Percentiles rank a stretch among this genome's conserved stretches.
These are phyloP conservation scores for Cercis canadensis DNA, from an alignment of 306 rosid genomes.

Conservation along the genomic window DNA sequence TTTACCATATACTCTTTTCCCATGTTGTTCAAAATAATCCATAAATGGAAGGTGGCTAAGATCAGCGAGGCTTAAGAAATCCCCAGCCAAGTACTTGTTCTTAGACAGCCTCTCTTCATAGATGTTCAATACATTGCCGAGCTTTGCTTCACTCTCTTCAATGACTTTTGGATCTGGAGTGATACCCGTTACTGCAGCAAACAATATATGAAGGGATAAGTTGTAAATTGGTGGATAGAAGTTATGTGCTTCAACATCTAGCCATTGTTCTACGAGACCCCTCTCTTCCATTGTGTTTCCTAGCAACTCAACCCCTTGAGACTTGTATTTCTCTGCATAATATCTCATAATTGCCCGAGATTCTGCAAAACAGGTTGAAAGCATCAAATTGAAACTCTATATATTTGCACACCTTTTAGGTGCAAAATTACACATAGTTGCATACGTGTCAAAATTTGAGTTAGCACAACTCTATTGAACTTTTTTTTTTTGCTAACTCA, in stretches of 20 bases:
- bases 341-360: slow-evolving; percentile 60
- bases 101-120: slow-evolving; percentile 64
- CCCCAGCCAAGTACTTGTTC: slow-evolving; percentile 63
- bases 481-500: too few relatives aligned
- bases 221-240: slow-evolving; percentile 35
- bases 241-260: slow-evolving; percentile 55
- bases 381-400: too few relatives aligned
- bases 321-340: slow-evolving; percentile 56
- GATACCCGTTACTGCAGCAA: not conserved
- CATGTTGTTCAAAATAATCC: slow-evolving; percentile 31
- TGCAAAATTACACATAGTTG: too few relatives aligned
- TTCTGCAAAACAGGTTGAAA: slow-evolving; percentile 36
- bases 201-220: slow-evolving; percentile 35
- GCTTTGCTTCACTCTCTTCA: slow-evolving; percentile 48
- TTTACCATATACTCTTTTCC: slow-evolving; percentile 43
- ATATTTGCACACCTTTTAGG: too few relatives aligned
- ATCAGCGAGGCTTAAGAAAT: slow-evolving; percentile 61
- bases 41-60: slow-evolving; percentile 55
- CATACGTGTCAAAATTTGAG: too few relatives aligned
- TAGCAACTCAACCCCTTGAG: slow-evolving; percentile 51
- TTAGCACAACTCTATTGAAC: too few relatives aligned
- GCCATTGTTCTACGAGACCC: slow-evolving; percentile 62
- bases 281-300: slow-evolving; percentile 62
- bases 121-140: slow-evolving; percentile 51
- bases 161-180: slow-evolving; percentile 45